These are phyloP conservation scores for Neckera pumila DNA, from an alignment of 225 moss, liverwort and hornwort genomes.

Conservation along the genomic window DNA sequence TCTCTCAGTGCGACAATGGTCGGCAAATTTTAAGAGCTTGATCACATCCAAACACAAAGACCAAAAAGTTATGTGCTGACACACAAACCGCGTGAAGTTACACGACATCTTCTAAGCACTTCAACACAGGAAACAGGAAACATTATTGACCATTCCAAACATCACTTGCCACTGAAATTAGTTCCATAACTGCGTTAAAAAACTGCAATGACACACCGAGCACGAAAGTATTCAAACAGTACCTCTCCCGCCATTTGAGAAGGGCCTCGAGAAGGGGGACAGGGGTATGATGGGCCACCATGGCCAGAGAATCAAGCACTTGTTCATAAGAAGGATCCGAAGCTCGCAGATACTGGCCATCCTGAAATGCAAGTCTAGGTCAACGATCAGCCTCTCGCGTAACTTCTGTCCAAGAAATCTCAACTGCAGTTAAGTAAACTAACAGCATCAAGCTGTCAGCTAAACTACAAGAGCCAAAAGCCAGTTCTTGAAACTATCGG, in stretches of 20 bases:
- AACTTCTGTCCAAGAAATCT: background rate
- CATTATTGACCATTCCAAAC: background rate
- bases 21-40: background rate
- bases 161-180: background rate
- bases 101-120: background rate
- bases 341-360: conserved; percentile 96
- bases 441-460: background rate
- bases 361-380: conserved; percentile 39
- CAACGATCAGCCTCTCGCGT: conserved; percentile 1
- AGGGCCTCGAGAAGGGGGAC: conserved; percentile 90
- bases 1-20: background rate
- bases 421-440: background rate
- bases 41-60: background rate
- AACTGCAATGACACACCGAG: background rate
- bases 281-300: conserved; percentile 99
- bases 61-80: background rate
- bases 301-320: conserved; percentile 91
- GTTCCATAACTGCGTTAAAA: background rate
- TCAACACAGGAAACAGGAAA: background rate
- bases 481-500: background rate
- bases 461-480: background rate
- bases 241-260: conserved; percentile 98
- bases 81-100: background rate
- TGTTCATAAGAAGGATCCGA: conserved; percentile 98
- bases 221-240: background rate